Evolutionary conservation across 1,139 yeast genomes (phyloP).

Genomic region (Blastobotrys elegans): DNA sequence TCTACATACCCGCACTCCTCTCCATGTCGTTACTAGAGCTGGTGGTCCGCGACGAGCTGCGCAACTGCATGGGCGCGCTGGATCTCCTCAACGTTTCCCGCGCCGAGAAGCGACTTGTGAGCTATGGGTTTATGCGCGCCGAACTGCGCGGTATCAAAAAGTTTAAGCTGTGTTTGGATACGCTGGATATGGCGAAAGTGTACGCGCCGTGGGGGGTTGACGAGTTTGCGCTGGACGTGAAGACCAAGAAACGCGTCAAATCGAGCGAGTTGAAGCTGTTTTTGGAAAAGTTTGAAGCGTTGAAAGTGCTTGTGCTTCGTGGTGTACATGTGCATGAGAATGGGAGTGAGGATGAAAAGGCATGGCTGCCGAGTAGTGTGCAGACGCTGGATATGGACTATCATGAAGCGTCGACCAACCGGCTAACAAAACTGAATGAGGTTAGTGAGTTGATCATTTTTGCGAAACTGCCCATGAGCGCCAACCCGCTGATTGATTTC

Average conservation of each 20-base stretch:
- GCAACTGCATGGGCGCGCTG: not conserved
- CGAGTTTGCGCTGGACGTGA: not conserved
- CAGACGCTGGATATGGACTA: not conserved
- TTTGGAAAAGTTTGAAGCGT: not conserved
- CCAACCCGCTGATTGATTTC: not conserved
- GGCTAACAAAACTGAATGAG: not conserved
- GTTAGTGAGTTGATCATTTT: no score
- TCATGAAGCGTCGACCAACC: not conserved
- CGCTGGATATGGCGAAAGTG: not conserved
- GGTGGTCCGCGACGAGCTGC: not conserved
- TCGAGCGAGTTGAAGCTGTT: not conserved
- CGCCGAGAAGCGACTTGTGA: not conserved
- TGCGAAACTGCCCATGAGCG: not conserved
- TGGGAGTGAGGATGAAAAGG: not conserved
- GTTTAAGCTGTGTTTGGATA: not conserved
- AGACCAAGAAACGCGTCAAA: not conserved
- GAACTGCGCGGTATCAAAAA: not conserved
- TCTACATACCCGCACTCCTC: not conserved
- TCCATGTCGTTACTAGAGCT: not conserved
- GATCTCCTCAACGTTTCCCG: not conserved
- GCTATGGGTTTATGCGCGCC: not conserved
- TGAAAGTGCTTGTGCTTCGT: not conserved
- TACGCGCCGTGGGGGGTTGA: not conserved
- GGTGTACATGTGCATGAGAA: constrained; percentile 1
- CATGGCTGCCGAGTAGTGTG: constrained; percentile 1